phyloP scores from a whole-genome alignment of 768 basidiomycete species.

The Boletus rubescentipes region DNA sequence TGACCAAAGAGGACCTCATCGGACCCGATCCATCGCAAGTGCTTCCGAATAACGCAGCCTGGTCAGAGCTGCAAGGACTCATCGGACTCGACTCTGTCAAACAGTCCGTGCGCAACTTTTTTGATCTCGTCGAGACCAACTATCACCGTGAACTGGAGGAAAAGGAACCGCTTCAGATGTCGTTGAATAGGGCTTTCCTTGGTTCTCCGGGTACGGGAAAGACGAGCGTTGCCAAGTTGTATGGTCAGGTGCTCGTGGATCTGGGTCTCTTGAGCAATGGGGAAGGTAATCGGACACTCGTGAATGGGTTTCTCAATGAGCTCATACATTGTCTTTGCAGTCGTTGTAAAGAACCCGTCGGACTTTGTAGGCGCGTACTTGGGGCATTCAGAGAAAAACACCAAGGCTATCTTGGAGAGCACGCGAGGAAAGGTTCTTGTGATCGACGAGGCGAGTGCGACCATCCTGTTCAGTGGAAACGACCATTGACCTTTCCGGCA shows the following conservation, averaged over 20 bases:
- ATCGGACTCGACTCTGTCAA: conserved; percentile 62
- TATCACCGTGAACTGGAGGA: conserved; percentile 61
- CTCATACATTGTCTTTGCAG: conserved; percentile 33
- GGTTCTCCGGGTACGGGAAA: conserved; percentile 74
- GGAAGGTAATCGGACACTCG: conserved; percentile 46
- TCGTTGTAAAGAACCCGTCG: conserved; percentile 64
- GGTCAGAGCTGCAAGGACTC: conserved; percentile 50
- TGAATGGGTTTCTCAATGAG: background rate
- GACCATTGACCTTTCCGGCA: background rate
- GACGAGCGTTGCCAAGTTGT: conserved; percentile 66
- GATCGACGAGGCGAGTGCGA: conserved; percentile 59
- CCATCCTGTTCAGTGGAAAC: background rate
- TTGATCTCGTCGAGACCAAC: conserved; percentile 49
- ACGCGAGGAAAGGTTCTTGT: conserved; percentile 66
- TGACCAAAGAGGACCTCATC: conserved; percentile 57
- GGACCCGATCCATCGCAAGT: conserved; percentile 61
- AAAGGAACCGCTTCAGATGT: conserved; percentile 48
- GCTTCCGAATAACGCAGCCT: conserved; percentile 44
- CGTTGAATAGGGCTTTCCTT: conserved; percentile 64
- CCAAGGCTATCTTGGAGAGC: conserved; percentile 58
- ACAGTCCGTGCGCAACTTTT: conserved; percentile 46
- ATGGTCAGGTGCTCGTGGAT: conserved; percentile 62
- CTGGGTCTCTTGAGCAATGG: conserved; percentile 67
- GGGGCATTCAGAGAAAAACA: conserved; percentile 63
- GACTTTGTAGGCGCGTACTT: conserved; percentile 63